Percentiles rank a stretch among this genome's conserved stretches.
phyloP scores from a whole-genome alignment of 805 yeast species.

The Kuraishia capsulata region DNA sequence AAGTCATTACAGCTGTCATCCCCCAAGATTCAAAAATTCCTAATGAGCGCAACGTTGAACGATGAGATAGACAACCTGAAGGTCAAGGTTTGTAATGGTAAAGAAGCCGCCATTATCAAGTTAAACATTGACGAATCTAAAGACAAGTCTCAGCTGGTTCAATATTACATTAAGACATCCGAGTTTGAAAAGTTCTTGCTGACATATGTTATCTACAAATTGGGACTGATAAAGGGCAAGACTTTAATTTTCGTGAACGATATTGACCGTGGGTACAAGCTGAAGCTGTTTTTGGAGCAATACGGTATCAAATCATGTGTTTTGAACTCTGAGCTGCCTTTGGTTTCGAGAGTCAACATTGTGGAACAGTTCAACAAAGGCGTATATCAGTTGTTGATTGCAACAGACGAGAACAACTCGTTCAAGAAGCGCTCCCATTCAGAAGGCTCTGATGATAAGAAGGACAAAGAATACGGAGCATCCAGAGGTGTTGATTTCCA shows the following conservation, averaged over 20 bases:
- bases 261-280: conserved; percentile 90
- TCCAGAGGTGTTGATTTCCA: conserved; percentile 95
- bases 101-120: conserved; percentile 72
- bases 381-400: conserved; percentile 78
- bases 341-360: conserved; percentile 87
- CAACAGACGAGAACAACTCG: conserved; percentile 83
- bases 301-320: conserved; percentile 88
- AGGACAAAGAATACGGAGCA: conserved; percentile 82
- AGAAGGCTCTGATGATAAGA: conserved; percentile 18
- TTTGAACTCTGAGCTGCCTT: conserved; percentile 85
- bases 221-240: conserved; percentile 83
- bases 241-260: conserved; percentile 85
- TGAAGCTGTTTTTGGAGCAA: conserved; percentile 85
- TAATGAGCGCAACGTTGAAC: conserved; percentile 93
- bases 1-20: conserved; percentile 61
- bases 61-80: conserved; percentile 79
- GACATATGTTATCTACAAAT: conserved; percentile 85
- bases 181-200: conserved; percentile 90
- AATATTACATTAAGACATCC: conserved; percentile 76
- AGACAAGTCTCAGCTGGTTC: conserved; percentile 54
- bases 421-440: conserved; percentile 22
- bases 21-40: conserved; percentile 65
- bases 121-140: conserved; percentile 60
- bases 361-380: conserved; percentile 93
- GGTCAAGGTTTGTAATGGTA: conserved; percentile 51